Conservation (phyloP, 805 yeast species). For the Candida tammaniensis region DNA sequence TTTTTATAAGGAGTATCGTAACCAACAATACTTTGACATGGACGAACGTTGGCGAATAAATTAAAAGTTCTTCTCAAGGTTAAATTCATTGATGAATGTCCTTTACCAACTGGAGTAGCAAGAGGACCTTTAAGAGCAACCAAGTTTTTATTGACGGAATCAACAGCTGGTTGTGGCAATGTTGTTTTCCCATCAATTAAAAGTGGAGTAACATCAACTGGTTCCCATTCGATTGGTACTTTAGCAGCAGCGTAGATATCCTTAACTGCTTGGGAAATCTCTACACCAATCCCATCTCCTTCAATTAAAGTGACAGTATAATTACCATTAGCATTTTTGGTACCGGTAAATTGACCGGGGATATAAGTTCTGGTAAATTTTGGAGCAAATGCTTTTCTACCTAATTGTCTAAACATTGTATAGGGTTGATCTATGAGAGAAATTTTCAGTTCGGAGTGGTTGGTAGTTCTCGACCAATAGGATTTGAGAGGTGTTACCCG, state of each 20-base stretch:
- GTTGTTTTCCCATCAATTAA: slow-evolving; percentile 91
- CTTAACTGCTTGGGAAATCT: slow-evolving; percentile 92
- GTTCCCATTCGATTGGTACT: slow-evolving; percentile 97
- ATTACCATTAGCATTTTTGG: slow-evolving; percentile 71
- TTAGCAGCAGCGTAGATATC: slow-evolving; percentile 89
- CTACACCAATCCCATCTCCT: slow-evolving; percentile 95
- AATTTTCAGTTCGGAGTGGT: slow-evolving; percentile 8
- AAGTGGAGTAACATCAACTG: slow-evolving; percentile 92
- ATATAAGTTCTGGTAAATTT: slow-evolving; percentile 45
- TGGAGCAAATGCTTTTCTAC: slow-evolving; percentile 24
- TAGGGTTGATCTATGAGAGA: slow-evolving; percentile 1
- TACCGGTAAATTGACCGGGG: slow-evolving; percentile 65
- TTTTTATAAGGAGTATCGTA: slow-evolving; percentile 85
- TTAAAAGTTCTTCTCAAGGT: slow-evolving; percentile 96
- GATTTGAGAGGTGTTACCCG: too few relatives aligned
- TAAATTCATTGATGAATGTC: slow-evolving; percentile 95
- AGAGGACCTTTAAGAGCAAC: slow-evolving; percentile 97
- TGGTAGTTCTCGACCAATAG: slow-evolving; percentile 4
- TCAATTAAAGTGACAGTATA: slow-evolving; percentile 93
- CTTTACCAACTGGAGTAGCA: slow-evolving; percentile 98
- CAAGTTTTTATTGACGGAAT: slow-evolving; percentile 86
- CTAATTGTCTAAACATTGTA: slow-evolving; percentile 34
- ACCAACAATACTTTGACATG: slow-evolving; percentile 91
- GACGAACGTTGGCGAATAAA: slow-evolving; percentile 95
- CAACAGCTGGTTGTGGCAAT: slow-evolving; percentile 85